Conservation (phyloP, 2,329 filamentous ascomycete genomes). For the Penicillium verrucosum region DNA sequence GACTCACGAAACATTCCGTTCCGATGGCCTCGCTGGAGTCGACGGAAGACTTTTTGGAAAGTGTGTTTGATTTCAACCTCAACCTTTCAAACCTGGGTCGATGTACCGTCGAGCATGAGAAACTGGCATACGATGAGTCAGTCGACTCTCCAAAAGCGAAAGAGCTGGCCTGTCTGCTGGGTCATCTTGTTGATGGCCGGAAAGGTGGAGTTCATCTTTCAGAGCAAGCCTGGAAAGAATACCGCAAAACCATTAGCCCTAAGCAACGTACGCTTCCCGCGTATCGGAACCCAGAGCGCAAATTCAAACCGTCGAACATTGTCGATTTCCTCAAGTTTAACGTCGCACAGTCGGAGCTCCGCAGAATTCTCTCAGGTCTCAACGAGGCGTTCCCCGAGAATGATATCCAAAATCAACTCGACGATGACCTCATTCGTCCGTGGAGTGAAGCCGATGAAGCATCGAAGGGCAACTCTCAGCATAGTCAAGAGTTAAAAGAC, state of each 20-base stretch:
- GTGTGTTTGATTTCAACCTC: conserved; percentile 49
- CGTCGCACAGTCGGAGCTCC: conserved; percentile 34
- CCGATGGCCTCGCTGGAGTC: conserved; percentile 42
- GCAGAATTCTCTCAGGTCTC: conserved; percentile 33
- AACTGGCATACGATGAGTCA: conserved; percentile 52
- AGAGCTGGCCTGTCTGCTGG: conserved; percentile 42
- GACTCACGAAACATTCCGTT: conserved; percentile 46
- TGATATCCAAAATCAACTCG: conserved; percentile 18
- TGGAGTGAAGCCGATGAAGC: conserved; percentile 29
- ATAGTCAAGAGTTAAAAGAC: conserved; percentile 14
- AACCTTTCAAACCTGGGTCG: conserved; percentile 49
- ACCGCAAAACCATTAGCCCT: conserved; percentile 35
- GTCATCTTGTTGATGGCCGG: conserved; percentile 46
- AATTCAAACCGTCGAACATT: conserved; percentile 35
- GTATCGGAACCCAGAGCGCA: conserved; percentile 32
- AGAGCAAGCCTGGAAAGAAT: conserved; percentile 38
- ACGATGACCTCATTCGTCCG: conserved; percentile 36
- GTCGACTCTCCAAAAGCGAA: conserved; percentile 35
- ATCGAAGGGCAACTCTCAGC: conserved; percentile 18
- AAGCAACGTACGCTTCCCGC: conserved; percentile 32
- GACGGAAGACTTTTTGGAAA: conserved; percentile 41
- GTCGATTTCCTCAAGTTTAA: conserved; percentile 46
- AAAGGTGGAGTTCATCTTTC: conserved; percentile 46
- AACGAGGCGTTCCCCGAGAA: conserved; percentile 26
- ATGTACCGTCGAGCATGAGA: conserved; percentile 52